Conservation (phyloP, 2,329 filamentous ascomycete genomes). For the Scedosporium dehoogii region DNA sequence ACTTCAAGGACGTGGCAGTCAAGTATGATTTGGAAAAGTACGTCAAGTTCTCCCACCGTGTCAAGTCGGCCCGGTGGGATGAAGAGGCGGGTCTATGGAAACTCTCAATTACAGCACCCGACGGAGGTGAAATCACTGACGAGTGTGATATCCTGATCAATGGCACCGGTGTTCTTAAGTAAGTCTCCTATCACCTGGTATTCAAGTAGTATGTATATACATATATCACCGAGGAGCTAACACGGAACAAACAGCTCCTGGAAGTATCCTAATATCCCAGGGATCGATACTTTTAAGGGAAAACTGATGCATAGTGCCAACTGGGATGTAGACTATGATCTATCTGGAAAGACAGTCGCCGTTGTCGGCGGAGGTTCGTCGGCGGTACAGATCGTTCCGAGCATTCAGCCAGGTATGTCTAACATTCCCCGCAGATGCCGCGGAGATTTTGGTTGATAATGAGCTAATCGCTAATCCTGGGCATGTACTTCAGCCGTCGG, state of each 20-base stretch:
- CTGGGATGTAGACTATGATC: conserved; percentile 44
- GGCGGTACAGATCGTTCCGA: conserved; percentile 46
- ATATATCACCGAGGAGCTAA: too few species aligned
- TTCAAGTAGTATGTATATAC: too few species aligned
- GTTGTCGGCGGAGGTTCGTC: conserved; percentile 55
- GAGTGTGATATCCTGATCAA: not conserved
- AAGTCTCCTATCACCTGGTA: too few species aligned
- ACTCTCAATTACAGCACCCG: not conserved
- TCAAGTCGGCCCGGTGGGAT: not conserved
- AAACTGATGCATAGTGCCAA: conserved; percentile 47
- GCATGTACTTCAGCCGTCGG: not conserved
- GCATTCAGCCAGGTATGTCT: conserved; percentile 30
- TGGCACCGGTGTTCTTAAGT: not conserved
- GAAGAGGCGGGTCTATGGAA: not conserved
- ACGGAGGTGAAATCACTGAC: not conserved
- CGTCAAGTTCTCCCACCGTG: not conserved
- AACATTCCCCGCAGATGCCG: too few species aligned
- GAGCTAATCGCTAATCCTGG: too few species aligned
- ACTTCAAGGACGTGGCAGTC: not conserved
- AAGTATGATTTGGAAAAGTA: not conserved
- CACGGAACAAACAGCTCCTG: not conserved
- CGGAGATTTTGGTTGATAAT: too few species aligned
- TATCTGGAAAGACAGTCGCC: conserved; percentile 38
- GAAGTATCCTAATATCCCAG: conserved; percentile 38
- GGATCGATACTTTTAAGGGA: conserved; percentile 39